phyloP scores from a whole-genome alignment of 2,329 filamentous ascomycete species.

The Xylariaceae sp. region DNA sequence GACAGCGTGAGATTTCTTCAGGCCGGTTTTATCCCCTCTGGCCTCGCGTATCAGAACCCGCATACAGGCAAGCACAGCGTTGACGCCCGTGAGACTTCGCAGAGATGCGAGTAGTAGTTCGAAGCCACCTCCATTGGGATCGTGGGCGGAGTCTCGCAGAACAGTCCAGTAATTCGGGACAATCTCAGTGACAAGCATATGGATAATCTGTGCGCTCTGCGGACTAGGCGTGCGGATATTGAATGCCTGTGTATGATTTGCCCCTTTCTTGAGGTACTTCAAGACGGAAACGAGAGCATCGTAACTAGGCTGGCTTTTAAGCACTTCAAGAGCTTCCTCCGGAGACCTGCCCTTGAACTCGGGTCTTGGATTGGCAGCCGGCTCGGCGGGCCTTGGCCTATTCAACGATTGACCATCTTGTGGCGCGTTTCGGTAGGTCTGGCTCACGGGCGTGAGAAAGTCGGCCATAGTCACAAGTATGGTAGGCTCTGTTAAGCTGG shows the following conservation, averaged over 20 bases:
- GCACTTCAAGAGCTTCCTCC: conserved; percentile 49
- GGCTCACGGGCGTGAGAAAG: conserved; percentile 47
- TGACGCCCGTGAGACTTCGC: conserved; percentile 67
- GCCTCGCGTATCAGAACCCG: conserved; percentile 50
- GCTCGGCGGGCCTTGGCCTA: conserved; percentile 23
- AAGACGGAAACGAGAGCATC: conserved; percentile 46
- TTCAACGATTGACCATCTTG: conserved; percentile 31
- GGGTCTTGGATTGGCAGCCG: conserved; percentile 5
- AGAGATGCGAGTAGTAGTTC: conserved; percentile 56
- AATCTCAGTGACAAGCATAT: conserved; percentile 65
- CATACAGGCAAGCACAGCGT: conserved; percentile 65
- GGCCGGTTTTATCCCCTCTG: conserved; percentile 29
- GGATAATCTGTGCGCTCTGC: conserved; percentile 64
- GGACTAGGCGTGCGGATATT: conserved; percentile 58
- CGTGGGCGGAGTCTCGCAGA: conserved; percentile 39
- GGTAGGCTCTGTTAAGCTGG: too few species aligned
- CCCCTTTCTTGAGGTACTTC: conserved; percentile 37
- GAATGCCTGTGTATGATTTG: conserved; percentile 29
- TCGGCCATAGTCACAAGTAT: too few species aligned
- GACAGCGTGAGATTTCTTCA: conserved; percentile 32
- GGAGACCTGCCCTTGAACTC: conserved; percentile 22
- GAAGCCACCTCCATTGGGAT: conserved; percentile 27
- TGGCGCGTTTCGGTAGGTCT: conserved; percentile 36
- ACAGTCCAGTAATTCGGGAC: conserved; percentile 76
- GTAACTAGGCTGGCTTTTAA: conserved; percentile 57